Evolutionary conservation across 441 rosid genomes (phyloP), one percentile per base, ranked within the genome.

Genomic region (Breynia disticha): DNA sequence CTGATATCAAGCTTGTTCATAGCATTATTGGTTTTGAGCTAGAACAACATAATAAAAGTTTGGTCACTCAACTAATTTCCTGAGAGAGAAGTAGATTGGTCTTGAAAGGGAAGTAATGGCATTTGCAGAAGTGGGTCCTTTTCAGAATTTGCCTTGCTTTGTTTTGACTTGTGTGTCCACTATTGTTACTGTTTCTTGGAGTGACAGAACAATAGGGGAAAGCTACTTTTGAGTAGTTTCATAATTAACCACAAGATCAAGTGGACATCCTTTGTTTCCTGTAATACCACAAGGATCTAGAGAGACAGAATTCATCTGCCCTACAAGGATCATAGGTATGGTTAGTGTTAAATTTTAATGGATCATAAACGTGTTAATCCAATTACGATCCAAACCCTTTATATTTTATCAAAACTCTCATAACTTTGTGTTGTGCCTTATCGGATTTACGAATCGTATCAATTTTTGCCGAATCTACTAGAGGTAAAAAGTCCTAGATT

Each of bases 71-170:
- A 76, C 69, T 74, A 55, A 43, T 64, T 54, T 43, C 48, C 58
- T 56, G 49, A 51, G 44, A 41, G 13, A 28, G 57, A 45, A 62
- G 65, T 65, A 67, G 75, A 72, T 68, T 73, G 76, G 76, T 70
- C 79, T 76, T 76, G 80, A 81, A 78, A 74, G 82, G 64, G 55
- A 78, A 78, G 78, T 70, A 74, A 74, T 70, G 66, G 69, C 57
- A 12, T 60, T 55, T 52, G 55, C 68, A 66, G 77, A 48, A n/a
- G 63, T 61, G 79, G 79, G 80, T 49, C 71, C 79, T 28, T 16
- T 48, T 16, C 1, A 49, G 18, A 18, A 22, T 18, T 19, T 21
- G 13, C 37, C 51, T 43, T 37, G 32, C 13, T 50, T 18, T 48
- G 53, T 49, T 20, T 59, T 18, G 3, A 28, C 1, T 24, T 19